phyloP scores from a whole-genome alignment of 2,329 filamentous ascomycete genomes.

The Drechmeria coniospora region DNA sequence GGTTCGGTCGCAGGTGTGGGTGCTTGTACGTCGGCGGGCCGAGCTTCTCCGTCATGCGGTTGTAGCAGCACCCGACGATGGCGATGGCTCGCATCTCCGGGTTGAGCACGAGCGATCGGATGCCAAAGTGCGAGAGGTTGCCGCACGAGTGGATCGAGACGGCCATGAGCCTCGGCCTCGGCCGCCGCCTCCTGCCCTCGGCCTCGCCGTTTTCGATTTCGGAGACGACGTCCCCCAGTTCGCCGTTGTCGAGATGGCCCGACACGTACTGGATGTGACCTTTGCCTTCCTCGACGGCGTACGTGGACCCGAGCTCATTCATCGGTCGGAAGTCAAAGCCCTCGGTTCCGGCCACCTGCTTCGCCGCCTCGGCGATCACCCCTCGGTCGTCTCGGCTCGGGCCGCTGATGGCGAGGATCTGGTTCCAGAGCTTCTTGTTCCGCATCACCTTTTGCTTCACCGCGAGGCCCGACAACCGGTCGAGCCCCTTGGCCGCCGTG shows the following conservation, averaged over 20 bases:
- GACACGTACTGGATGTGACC: slow-evolving; percentile 66
- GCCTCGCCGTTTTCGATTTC: slow-evolving; percentile 30
- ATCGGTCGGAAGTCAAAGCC: slow-evolving; percentile 31
- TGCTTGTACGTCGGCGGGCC: slow-evolving; percentile 79
- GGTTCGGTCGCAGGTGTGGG: slow-evolving; percentile 54
- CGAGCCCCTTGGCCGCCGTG: slow-evolving; percentile 65
- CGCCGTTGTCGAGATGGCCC: slow-evolving; percentile 56
- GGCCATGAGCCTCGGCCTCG: slow-evolving; percentile 53
- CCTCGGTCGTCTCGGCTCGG: slow-evolving; percentile 24
- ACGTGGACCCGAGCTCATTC: slow-evolving; percentile 32
- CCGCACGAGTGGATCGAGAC: slow-evolving; percentile 95
- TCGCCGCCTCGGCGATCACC: slow-evolving; percentile 16
- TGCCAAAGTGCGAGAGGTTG: slow-evolving; percentile 88
- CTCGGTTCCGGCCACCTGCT: slow-evolving; percentile 18
- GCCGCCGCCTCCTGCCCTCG: slow-evolving; percentile 8
- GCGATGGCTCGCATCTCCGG: slow-evolving; percentile 76
- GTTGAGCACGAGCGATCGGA: slow-evolving; percentile 74
- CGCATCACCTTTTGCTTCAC: slow-evolving; percentile 58
- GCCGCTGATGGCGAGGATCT: slow-evolving; percentile 25
- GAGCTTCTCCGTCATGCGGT: slow-evolving; percentile 79
- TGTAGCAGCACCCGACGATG: slow-evolving; percentile 97
- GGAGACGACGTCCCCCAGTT: slow-evolving; percentile 51
- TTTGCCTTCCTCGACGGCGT: slow-evolving; percentile 43
- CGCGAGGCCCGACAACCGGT: slow-evolving; percentile 65
- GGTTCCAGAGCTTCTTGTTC: slow-evolving; percentile 67